Conservation (phyloP, 1,284 basidiomycete species). For the Puccinia polysora region DNA sequence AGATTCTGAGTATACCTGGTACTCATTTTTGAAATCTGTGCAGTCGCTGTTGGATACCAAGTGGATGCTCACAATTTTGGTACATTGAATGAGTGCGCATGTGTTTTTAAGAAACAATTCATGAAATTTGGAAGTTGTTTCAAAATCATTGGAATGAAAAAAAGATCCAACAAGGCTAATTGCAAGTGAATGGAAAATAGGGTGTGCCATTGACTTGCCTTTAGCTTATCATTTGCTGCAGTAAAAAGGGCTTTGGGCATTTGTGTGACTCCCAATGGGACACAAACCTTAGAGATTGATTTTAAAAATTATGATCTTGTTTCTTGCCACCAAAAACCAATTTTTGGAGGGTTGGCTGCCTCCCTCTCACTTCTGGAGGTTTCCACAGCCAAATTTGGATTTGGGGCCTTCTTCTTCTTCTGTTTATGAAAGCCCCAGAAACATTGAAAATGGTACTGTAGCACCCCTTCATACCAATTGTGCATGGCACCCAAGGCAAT, state of each 20-base stretch:
- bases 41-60: background rate
- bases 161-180: background rate
- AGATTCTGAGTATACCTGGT: constrained; percentile 4
- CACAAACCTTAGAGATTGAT: background rate
- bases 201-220: constrained; percentile 26
- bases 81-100: constrained; percentile 3
- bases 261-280: background rate
- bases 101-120: background rate
- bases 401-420: no score
- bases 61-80: background rate
- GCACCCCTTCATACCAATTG: no score
- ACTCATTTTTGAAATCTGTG: background rate
- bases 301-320: background rate
- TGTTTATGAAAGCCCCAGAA: no score
- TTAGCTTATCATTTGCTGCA: constrained; percentile 17
- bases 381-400: no score
- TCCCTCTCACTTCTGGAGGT: no score
- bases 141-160: background rate
- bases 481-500: no score
- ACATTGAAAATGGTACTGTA: no score
- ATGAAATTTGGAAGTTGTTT: background rate
- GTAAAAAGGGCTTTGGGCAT: constrained; percentile 9
- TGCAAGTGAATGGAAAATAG: constrained; percentile 13
- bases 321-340: background rate
- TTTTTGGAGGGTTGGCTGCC: no score